These are phyloP conservation scores for Wickerhamiella dianesei DNA, from an alignment of 805 yeast species.

Conservation along the genomic window DNA sequence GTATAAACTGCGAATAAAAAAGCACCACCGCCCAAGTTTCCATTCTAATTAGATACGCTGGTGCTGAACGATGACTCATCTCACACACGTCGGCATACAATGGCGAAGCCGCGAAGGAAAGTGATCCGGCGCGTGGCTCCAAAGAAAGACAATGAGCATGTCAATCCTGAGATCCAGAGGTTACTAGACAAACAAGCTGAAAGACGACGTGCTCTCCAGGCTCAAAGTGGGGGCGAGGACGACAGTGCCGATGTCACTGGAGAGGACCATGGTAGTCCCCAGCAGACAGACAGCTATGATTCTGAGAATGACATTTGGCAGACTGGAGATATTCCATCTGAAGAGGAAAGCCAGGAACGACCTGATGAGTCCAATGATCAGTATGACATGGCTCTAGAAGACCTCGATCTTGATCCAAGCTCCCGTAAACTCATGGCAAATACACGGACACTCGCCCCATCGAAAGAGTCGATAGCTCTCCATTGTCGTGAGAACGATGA, in stretches of 20 bases:
- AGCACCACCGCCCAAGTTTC: too few species aligned
- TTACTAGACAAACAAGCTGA: slow-evolving; percentile 2
- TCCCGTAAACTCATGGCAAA: not conserved
- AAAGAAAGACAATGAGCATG: not conserved
- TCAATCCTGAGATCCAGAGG: slow-evolving; percentile 3
- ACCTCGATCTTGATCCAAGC: not conserved
- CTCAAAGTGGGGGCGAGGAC: not conserved
- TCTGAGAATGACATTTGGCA: not conserved
- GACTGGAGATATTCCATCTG: not conserved
- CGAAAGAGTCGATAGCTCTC: not conserved
- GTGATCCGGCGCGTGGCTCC: not conserved
- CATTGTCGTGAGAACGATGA: not conserved
- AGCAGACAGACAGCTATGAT: too few species aligned
- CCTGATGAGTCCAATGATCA: too few species aligned
- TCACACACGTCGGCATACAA: not conserved
- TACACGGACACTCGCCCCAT: not conserved
- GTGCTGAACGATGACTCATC: too few species aligned
- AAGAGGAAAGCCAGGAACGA: too few species aligned
- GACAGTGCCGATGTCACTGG: not conserved
- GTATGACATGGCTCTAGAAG: too few species aligned
- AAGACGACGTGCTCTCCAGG: not conserved
- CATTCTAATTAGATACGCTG: too few species aligned
- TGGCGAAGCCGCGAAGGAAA: slow-evolving; percentile 6
- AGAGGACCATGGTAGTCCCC: not conserved
- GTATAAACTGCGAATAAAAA: too few species aligned